Percentiles rank a stretch among this genome's conserved stretches.
phyloP scores from a whole-genome alignment of 2,329 filamentous ascomycete genomes.

The Penicillium glabrum region DNA sequence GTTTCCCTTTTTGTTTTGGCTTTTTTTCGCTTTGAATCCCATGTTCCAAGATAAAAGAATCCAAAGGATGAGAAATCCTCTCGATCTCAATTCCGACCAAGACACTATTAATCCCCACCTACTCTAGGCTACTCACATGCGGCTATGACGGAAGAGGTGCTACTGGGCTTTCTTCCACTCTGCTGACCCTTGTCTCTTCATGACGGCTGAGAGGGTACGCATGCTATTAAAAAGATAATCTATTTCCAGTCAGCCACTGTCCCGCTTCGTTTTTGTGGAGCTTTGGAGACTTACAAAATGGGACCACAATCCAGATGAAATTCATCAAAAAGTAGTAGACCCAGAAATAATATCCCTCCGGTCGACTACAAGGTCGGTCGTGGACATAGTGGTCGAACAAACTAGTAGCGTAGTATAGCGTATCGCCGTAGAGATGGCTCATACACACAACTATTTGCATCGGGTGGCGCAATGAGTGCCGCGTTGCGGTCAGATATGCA shows the following conservation, averaged over 20 bases:
- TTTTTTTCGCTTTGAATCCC: not conserved
- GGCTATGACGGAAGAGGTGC: constrained; percentile 22
- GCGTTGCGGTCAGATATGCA: constrained; percentile 54
- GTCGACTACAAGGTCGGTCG: constrained; percentile 57
- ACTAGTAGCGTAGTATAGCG: constrained; percentile 64
- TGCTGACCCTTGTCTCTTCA: constrained; percentile 20
- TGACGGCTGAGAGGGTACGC: constrained; percentile 28
- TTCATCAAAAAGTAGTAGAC: constrained; percentile 67
- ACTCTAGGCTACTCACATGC: constrained; percentile 7
- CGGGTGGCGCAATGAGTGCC: constrained; percentile 59
- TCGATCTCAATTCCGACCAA: constrained; percentile 9
- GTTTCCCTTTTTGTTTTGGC: not conserved
- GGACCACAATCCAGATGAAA: constrained; percentile 65
- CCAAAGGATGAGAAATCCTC: not conserved
- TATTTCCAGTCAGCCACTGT: constrained; percentile 16
- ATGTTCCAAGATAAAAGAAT: too few species aligned
- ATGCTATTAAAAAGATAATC: constrained; percentile 35
- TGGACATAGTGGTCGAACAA: constrained; percentile 60
- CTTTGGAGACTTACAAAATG: constrained; percentile 48
- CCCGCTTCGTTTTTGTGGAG: not conserved
- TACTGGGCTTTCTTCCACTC: constrained; percentile 30
- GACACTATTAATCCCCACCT: constrained; percentile 9
- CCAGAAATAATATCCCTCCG: constrained; percentile 66
- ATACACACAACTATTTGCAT: constrained; percentile 62
- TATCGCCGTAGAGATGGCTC: constrained; percentile 64